A percentile compares a stretch with the other conserved stretches of the same genome.
Conservation (phyloP, 139 green algal species). For the Chlorella sp. region DNA sequence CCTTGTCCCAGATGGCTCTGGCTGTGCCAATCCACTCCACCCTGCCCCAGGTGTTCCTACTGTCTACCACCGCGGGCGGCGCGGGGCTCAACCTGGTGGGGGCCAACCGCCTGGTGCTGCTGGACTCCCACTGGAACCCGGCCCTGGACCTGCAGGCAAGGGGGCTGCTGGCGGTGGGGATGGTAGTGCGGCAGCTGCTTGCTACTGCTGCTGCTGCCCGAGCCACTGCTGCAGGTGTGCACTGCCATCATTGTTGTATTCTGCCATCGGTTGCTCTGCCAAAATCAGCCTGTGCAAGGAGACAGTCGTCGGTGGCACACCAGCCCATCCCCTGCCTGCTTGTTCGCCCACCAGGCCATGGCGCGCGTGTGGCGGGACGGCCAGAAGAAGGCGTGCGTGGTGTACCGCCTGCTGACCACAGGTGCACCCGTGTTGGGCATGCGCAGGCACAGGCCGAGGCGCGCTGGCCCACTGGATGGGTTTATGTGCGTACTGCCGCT, state of each 20-base stretch:
- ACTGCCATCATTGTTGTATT: too few relatives aligned
- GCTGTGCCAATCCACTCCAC: background rate
- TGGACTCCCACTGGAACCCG: conserved; percentile 78
- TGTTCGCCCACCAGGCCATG: conserved; percentile 61
- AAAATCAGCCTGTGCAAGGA: too few relatives aligned
- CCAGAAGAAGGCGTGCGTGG: conserved; percentile 76
- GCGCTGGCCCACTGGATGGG: too few relatives aligned
- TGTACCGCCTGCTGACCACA: conserved; percentile 86
- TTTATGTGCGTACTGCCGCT: too few relatives aligned
- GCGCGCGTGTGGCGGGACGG: conserved; percentile 89
- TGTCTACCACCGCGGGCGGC: conserved; percentile 87
- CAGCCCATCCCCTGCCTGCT: too few relatives aligned
- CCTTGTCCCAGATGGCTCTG: too few relatives aligned
- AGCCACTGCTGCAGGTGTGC: background rate
- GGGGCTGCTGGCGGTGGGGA: too few relatives aligned
- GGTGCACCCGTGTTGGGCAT: too few relatives aligned
- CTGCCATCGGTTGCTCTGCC: too few relatives aligned
- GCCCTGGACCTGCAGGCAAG: conserved; percentile 69
- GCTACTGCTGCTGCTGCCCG: background rate
- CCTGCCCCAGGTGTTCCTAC: conserved; percentile 82
- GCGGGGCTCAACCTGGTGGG: conserved; percentile 92
- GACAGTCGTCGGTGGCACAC: too few relatives aligned
- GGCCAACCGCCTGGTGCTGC: conserved; percentile 77
- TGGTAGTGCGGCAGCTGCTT: background rate
- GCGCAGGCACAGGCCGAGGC: too few relatives aligned